Evolutionary conservation across 1,284 basidiomycete species (phyloP).

Genomic region (Phaffia rhodozyma): DNA sequence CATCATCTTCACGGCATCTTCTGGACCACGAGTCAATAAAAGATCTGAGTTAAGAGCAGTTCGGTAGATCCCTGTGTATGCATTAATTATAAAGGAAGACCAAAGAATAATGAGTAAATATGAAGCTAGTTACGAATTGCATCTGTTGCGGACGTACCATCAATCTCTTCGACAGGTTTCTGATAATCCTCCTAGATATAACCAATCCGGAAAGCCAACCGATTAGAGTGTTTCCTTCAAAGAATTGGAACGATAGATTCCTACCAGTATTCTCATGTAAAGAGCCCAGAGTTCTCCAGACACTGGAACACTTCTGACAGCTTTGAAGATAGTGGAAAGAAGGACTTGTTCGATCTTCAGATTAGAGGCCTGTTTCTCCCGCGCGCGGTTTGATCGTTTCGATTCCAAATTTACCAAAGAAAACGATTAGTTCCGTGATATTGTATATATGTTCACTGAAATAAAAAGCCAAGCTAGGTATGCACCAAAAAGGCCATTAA

Average conservation of each 20-base stretch:
- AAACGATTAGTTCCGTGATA: neutral
- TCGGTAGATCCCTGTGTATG: constrained; percentile 19
- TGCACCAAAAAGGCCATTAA: constrained; percentile 49
- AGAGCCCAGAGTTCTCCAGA: constrained; percentile 20
- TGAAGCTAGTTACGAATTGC: neutral
- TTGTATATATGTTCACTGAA: neutral
- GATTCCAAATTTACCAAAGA: too few relatives aligned
- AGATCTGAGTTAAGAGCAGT: constrained; percentile 13
- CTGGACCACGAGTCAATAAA: constrained; percentile 38
- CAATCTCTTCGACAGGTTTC: constrained; percentile 12
- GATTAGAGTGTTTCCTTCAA: neutral
- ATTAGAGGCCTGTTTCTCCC: neutral
- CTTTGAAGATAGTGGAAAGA: constrained; percentile 18
- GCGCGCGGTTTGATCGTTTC: neutral
- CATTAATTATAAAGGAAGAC: too few relatives aligned
- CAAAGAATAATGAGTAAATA: neutral
- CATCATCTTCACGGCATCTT: constrained; percentile 54
- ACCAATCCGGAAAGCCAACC: neutral
- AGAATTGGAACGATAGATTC: neutral
- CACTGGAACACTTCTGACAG: constrained; percentile 21
- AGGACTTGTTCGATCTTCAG: constrained; percentile 10
- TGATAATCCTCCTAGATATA: constrained; percentile 4
- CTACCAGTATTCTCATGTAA: constrained; percentile 55
- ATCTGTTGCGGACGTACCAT: constrained; percentile 4
- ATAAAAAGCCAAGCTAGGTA: neutral